Evolutionary conservation across 225 moss, liverwort and hornwort genomes (phyloP).

Genomic region (Bryoerythrophyllum caledonicum): DNA sequence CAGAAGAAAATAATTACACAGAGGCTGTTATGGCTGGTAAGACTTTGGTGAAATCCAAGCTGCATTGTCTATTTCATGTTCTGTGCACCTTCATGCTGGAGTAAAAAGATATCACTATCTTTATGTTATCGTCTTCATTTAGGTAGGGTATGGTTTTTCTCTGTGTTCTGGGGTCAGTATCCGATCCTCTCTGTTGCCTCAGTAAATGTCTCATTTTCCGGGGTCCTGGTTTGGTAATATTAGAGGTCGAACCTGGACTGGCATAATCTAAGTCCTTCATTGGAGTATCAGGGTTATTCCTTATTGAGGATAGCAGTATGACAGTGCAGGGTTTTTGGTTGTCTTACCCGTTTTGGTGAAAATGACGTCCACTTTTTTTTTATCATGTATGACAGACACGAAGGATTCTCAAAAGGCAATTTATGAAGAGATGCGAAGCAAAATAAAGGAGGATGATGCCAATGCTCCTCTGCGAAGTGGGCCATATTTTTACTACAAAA

Average conservation of each 20-base stretch:
- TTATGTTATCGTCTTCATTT: neutral
- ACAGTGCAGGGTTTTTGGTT: conserved; percentile 14
- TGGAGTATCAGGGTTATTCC: neutral
- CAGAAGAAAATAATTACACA: conserved; percentile 83
- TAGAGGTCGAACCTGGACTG: neutral
- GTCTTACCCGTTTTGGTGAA: conserved; percentile 5
- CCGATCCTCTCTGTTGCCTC: neutral
- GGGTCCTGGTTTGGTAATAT: neutral
- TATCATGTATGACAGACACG: conserved; percentile 48
- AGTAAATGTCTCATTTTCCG: conserved; percentile 4
- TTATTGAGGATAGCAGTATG: neutral
- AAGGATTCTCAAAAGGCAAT: conserved; percentile 63
- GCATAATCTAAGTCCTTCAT: conserved; percentile 4
- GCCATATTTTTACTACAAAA: conserved; percentile 74
- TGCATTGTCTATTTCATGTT: conserved; percentile 5
- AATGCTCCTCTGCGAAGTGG: conserved; percentile 69
- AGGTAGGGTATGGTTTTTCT: neutral
- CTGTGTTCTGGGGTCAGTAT: conserved; percentile 1
- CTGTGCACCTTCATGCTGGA: neutral
- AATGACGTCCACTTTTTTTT: neutral
- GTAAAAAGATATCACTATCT: neutral
- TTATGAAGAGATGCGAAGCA: conserved; percentile 83
- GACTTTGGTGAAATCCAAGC: conserved; percentile 6
- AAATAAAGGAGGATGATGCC: conserved; percentile 80
- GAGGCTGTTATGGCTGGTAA: conserved; percentile 79